Evolutionary conservation across 371 early-diverging fungal species (phyloP).

Genomic region (Circinella minor): DNA sequence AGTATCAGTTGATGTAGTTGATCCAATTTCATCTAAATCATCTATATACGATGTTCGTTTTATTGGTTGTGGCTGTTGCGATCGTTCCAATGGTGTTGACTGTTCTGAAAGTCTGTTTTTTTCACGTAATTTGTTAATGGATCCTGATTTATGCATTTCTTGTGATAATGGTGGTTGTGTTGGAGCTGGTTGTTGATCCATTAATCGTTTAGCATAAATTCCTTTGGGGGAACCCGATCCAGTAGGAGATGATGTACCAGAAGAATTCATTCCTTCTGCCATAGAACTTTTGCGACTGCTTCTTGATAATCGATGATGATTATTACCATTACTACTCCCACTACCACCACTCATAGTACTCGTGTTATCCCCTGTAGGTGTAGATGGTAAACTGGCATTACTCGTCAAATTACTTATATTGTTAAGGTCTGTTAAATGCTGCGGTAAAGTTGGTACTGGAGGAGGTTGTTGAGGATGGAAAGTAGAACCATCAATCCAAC

Average conservation of each 20-base stretch:
- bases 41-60: slow-evolving; percentile 20
- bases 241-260: slow-evolving; percentile 18
- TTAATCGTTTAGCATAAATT: slow-evolving; percentile 8
- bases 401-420: not conserved
- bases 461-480: not conserved
- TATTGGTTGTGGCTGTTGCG: not conserved
- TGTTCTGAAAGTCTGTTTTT: slow-evolving; percentile 1
- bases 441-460: slow-evolving; percentile 2
- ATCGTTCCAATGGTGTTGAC: not conserved
- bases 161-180: not conserved
- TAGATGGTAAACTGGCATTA: slow-evolving; percentile 22
- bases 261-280: slow-evolving; percentile 17
- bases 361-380: slow-evolving; percentile 13
- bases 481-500: slow-evolving; percentile 38
- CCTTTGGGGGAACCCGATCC: slow-evolving; percentile 21
- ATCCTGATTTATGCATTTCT: slow-evolving; percentile 30
- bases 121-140: slow-evolving; percentile 29
- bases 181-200: not conserved
- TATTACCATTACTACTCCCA: no score
- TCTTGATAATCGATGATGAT: slow-evolving; percentile 10
- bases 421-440: not conserved
- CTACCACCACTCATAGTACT: not conserved
- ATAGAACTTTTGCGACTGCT: slow-evolving; percentile 19
- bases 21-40: slow-evolving; percentile 25
- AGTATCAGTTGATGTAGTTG: slow-evolving; percentile 21